Evolutionary conservation across 2,329 filamentous ascomycete species (phyloP), one percentile per base, ranked within the genome.

Genomic region (Xylaria multiplex): DNA sequence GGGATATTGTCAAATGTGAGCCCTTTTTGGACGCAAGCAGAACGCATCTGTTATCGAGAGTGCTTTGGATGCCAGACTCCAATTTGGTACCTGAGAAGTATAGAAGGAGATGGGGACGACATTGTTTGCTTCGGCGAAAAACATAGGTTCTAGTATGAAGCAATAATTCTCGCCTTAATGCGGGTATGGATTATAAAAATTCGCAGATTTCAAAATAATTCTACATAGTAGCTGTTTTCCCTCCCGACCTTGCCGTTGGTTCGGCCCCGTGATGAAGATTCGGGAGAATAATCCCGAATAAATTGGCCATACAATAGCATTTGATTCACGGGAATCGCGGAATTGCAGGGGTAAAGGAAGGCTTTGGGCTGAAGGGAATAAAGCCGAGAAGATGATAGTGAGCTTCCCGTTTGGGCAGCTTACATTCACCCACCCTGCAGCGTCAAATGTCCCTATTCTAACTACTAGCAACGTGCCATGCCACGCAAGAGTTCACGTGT

Each of bases 41-140:
- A 64, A 98, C 95, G 0, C 85, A 89, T 49, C 79, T 92, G 11
- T 69, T 97, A 5, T 91, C 91, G 2, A 87, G 96, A 67, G 86
- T 92, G 8, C 79, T 97, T 53, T 98, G 93, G 92, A 77, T 97
- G 42, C 96, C 96, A 2, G 86, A 93, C 70, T 79, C 88, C 68
- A 80, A 85, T 0, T 79, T 93, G 45, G 81, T 97, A 14, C 93
- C 94, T 0, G 84, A 88, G 48, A 85, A 84, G 65, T 90, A 88
- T 70, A 87, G 85, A 72, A 87, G 95, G 64, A 89, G 88, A 78
- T 98, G 94, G 93, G 96, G 93, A 19, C 84, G 88, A 59, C 96
- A 98, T 78, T 99, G 96, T 78, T 82, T 99, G 59, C 80, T 98
- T 70, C 86, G 86, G 74, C 86, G 88, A 70, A 88, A 82, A 73